Conservation (phyloP, 768 basidiomycete species). For the Hypholoma fasciculare region DNA sequence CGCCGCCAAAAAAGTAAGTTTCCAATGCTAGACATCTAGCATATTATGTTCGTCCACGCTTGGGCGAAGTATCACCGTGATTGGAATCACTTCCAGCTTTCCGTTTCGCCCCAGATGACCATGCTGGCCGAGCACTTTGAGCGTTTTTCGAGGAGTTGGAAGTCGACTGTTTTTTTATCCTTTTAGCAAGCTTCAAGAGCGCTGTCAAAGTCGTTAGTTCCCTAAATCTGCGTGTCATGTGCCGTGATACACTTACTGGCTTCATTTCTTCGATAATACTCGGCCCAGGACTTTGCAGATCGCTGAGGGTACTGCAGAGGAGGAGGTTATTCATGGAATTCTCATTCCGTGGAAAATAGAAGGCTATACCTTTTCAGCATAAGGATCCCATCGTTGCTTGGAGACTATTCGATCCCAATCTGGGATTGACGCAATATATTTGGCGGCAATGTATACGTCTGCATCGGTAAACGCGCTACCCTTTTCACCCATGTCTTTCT, state of each 20-base stretch:
- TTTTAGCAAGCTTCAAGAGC: conserved; percentile 36
- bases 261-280: conserved; percentile 57
- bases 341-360: background rate
- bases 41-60: conserved; percentile 17
- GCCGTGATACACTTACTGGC: conserved; percentile 30
- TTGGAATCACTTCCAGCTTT: conserved; percentile 30
- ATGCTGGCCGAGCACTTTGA: conserved; percentile 32
- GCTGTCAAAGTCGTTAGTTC: conserved; percentile 20
- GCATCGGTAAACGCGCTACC: conserved; percentile 55
- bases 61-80: conserved; percentile 22
- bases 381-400: conserved; percentile 57
- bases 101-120: conserved; percentile 31
- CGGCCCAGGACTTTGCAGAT: conserved; percentile 58
- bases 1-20: background rate
- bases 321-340: background rate
- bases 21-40: background rate
- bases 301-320: conserved; percentile 51
- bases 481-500: conserved; percentile 52
- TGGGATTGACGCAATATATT: conserved; percentile 51
- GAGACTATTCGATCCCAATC: conserved; percentile 41
- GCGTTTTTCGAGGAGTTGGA: conserved; percentile 18
- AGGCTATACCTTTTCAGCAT: conserved; percentile 45
- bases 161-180: conserved; percentile 31
- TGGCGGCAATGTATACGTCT: conserved; percentile 62
- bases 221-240: background rate